phyloP scores from a whole-genome alignment of 2,329 filamentous ascomycete species.

The Xylaria sp. region DNA sequence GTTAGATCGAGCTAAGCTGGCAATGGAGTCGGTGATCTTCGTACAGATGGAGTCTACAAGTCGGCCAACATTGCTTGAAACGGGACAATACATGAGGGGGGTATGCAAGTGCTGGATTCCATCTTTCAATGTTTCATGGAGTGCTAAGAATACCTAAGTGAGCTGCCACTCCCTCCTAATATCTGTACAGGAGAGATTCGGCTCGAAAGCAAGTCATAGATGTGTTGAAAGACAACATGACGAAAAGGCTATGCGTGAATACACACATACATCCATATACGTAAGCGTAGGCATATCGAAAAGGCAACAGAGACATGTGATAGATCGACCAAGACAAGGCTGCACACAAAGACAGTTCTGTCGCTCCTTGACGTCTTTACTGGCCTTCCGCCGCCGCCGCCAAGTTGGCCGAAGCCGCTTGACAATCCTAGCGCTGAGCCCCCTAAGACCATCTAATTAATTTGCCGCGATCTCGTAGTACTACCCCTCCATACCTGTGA shows the following conservation, averaged over 20 bases:
- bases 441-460: constrained; percentile 40
- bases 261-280: neutral
- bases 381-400: constrained; percentile 31
- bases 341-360: constrained; percentile 16
- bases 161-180: constrained; percentile 23
- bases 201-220: constrained; percentile 17
- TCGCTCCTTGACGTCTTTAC: constrained; percentile 13
- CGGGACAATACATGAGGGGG: constrained; percentile 46
- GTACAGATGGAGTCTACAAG: constrained; percentile 52
- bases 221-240: constrained; percentile 3
- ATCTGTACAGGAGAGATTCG: constrained; percentile 20
- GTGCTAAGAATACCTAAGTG: constrained; percentile 28
- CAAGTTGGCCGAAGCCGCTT: constrained; percentile 24
- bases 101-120: constrained; percentile 30
- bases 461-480: constrained; percentile 42
- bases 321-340: constrained; percentile 29
- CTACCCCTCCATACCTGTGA: constrained; percentile 21
- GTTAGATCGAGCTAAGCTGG: constrained; percentile 52
- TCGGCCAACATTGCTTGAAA: constrained; percentile 53
- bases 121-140: constrained; percentile 20
- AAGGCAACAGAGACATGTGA: constrained; percentile 18
- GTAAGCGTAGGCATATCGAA: neutral
- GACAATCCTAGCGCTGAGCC: constrained; percentile 37
- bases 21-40: constrained; percentile 52
- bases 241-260: neutral